Conservation (phyloP, 192 early-diverging fungal species). For the Nowakowskiella sp. region DNA sequence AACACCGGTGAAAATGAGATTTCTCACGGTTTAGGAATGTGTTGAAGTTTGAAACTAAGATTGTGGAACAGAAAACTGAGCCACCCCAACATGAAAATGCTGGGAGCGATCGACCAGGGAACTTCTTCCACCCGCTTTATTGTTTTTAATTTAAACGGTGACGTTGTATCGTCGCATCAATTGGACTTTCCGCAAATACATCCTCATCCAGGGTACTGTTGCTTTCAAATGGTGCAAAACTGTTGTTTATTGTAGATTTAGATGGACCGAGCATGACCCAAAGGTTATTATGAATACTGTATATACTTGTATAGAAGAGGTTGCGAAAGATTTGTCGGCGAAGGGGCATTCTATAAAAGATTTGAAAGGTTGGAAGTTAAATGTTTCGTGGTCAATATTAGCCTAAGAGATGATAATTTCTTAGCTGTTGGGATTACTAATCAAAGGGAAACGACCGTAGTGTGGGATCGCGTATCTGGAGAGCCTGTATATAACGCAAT, state of each 20-base stretch:
- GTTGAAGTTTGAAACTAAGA: too few species aligned
- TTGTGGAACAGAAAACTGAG: too few species aligned
- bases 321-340: slow-evolving; percentile 52
- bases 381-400: slow-evolving; percentile 1
- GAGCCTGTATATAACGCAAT: slow-evolving; percentile 75
- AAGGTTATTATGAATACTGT: slow-evolving; percentile 63
- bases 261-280: slow-evolving; percentile 89
- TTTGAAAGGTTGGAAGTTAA: slow-evolving; percentile 30
- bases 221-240: slow-evolving; percentile 1
- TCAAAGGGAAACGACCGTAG: slow-evolving; percentile 87
- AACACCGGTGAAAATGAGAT: too few species aligned
- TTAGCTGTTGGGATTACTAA: slow-evolving; percentile 84
- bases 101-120: slow-evolving; percentile 91
- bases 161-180: slow-evolving; percentile 66
- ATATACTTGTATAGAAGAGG: slow-evolving; percentile 56
- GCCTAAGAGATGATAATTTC: slow-evolving; percentile 43
- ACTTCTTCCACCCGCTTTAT: slow-evolving; percentile 87
- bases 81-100: slow-evolving; percentile 30
- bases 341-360: slow-evolving; percentile 41
- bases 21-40: too few species aligned
- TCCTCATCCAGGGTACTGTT: slow-evolving; percentile 40
- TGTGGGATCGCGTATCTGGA: slow-evolving; percentile 80
- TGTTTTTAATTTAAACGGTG: slow-evolving; percentile 71
- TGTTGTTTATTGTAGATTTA: slow-evolving; percentile 16
- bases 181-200: slow-evolving; percentile 71